Base-by-base conservation (phyloP, 192 early-diverging fungal genomes). In the Phlyctochytrium bullatum region DNA sequence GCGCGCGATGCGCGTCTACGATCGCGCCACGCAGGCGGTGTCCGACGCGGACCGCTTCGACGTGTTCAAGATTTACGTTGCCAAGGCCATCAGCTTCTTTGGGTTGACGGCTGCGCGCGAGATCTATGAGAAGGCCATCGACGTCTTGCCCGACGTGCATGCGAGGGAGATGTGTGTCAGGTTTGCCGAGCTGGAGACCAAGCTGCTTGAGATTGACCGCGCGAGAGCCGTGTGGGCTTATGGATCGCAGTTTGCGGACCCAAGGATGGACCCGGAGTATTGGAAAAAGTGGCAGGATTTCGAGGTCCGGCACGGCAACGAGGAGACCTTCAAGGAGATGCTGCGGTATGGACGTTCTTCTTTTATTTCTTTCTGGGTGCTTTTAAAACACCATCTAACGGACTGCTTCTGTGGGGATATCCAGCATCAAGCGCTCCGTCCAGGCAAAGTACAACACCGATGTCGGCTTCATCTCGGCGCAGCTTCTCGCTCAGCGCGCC, bases 291-390 rank as follows among this genome's bases (percentile, higher is more conserved):
- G 97, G 97, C 92, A 95, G 64, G 91, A 93, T 60, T 99, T 98
- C 74, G 97, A 99, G 83, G 93, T 97, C 16, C 87, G 90, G 64
- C 91, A 95, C 67, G 97, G 97, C 33, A 97, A 94, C 73, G 96
- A 99, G 73, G 95, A 98, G 52, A 95, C 96, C 2, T 98, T 96
- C 80, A 95, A 93, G 78, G 96, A 98, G 67, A 97, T 97, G 95
- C 83, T 99, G 52, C 80, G 95, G 64, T 83, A 71, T 30, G 67
- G 3, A 10, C 25, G 27, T 61, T 25, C 32, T 51, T 73, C n/a
- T 73, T 35, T 33, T 63, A n/a, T 32, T 30, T 14, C 33, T 66
- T 65, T 73, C 24, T 33, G 17, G 32, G 29, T 35, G 14, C 24
- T 0, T 54, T 61, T 33, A 10, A 29, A 1, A 59, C 27, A 14